A percentile compares a stretch with the other conserved stretches of the same genome.
Evolutionary conservation across 805 yeast genomes (phyloP).

Genomic region (Cyberlindnera veronae): DNA sequence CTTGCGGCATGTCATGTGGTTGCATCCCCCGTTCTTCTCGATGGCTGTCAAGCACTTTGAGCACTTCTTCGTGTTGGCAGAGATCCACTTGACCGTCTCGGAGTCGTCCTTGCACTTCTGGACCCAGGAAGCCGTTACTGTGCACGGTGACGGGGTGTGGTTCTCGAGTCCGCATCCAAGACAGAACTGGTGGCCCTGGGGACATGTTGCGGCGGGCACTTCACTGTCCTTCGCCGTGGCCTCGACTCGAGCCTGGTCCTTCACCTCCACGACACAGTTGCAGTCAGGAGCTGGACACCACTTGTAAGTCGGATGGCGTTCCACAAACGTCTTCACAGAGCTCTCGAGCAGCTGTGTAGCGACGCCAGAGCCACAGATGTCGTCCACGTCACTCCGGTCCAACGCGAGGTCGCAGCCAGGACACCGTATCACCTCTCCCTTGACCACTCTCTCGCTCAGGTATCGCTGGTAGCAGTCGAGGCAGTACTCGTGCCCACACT

Average conservation of each 20-base stretch:
- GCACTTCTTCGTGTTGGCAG: conserved; percentile 79
- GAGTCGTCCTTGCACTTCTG: conserved; percentile 80
- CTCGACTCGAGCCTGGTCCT: conserved; percentile 13
- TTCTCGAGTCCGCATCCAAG: conserved; percentile 69
- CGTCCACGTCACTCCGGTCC: conserved; percentile 38
- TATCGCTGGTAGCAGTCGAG: conserved; percentile 63
- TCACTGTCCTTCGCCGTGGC: conserved; percentile 4
- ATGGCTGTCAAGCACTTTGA: conserved; percentile 77
- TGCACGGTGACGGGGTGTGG: conserved; percentile 86
- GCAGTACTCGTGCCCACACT: conserved; percentile 75
- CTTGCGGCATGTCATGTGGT: conserved; percentile 86
- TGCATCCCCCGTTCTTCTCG: conserved; percentile 95
- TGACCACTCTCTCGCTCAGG: conserved; percentile 39
- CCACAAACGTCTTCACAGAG: conserved; percentile 48
- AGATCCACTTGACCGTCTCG: conserved; percentile 85
- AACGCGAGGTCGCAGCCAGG: conserved; percentile 51
- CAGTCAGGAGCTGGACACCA: conserved; percentile 92
- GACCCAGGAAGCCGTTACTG: conserved; percentile 65
- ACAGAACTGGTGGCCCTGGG: conserved; percentile 69
- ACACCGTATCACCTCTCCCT: conserved; percentile 56
- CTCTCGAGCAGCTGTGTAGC: conserved; percentile 31
- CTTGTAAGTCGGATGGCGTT: conserved; percentile 45
- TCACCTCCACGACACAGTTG: conserved; percentile 45
- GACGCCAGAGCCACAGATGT: conserved; percentile 33
- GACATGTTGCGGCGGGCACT: conserved; percentile 73